phyloP scores from a whole-genome alignment of 306 rosid species.

The Erythrophleum fordii region DNA sequence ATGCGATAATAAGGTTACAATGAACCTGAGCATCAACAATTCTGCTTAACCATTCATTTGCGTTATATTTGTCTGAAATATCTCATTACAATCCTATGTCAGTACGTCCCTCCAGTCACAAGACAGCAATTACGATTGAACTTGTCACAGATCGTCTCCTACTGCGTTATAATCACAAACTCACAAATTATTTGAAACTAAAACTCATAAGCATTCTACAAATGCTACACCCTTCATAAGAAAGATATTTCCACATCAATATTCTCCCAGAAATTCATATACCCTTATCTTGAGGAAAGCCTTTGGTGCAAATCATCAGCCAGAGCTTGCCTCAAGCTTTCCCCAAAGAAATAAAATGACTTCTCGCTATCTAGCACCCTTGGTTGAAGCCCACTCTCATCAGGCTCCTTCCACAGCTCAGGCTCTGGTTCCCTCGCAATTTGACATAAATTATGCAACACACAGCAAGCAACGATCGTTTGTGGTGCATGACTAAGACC shows the following conservation, averaged over 20 bases:
- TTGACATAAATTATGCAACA: slow-evolving; percentile 89
- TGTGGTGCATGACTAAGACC: slow-evolving; percentile 87
- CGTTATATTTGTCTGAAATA: background rate
- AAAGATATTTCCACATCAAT: background rate
- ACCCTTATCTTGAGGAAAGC: slow-evolving; percentile 71
- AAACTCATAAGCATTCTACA: background rate
- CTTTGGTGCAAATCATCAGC: slow-evolving; percentile 94
- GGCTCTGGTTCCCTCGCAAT: slow-evolving; percentile 96
- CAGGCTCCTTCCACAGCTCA: slow-evolving; percentile 84
- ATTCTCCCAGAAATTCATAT: background rate
- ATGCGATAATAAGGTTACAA: background rate
- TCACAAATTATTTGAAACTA: background rate
- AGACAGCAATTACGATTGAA: slow-evolving; percentile 2
- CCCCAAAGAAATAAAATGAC: slow-evolving; percentile 70
- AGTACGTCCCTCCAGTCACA: slow-evolving; percentile 26
- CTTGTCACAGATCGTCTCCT: slow-evolving; percentile 20
- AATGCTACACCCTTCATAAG: background rate
- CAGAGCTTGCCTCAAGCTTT: slow-evolving; percentile 83
- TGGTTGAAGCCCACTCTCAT: slow-evolving; percentile 73
- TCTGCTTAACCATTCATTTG: background rate
- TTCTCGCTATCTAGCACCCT: slow-evolving; percentile 76
- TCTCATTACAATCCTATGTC: slow-evolving; percentile 25
- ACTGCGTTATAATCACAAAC: background rate
- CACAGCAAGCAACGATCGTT: slow-evolving; percentile 91
- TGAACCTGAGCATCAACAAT: background rate